Evolutionary conservation across 2,329 filamentous ascomycete species (phyloP), one percentile per base, ranked within the genome.

Genomic region (Colletotrichum lini): DNA sequence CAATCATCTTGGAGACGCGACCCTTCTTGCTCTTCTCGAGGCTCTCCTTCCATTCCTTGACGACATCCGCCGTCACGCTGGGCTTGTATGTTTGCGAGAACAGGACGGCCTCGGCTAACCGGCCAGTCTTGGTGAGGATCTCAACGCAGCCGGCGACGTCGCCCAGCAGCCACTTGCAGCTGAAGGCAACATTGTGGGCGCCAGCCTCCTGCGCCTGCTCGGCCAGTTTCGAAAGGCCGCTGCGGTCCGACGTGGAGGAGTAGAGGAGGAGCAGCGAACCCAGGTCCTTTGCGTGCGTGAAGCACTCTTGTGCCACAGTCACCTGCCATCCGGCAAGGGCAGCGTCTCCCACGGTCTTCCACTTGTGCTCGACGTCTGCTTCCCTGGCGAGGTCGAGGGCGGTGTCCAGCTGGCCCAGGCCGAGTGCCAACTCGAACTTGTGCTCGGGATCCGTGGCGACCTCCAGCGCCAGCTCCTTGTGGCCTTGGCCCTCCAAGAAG

Each of bases 61-160:
- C 94, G 0, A 95, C 86, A 1, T 86, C 88, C 1, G 87, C 84
- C 16, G 94, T 90, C 38, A 91, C 81, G 73, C 92, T 95, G 0
- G 96, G 96, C 84, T 95, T 96, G 83, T 98, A 99, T 3, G 96
- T 99, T 83, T 98, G 96, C 5, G 94, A 91, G 80, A 98, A 97
- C 38, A 99, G 87, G 0, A 95, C 95, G 0, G 96, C 94, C 82
- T 99, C 96, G 0, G 95, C 92, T 45, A 91, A 84, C 56, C 96
- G 89, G 75, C 92, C 92, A 0, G 96, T 98, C 80, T 92, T 91
- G 58, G 90, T 87, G 13, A 99, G 89, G 8, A 97, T 88, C 67
- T 94, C 90, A 26, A 96, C 90, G 78, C 95, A 98, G 23, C 89
- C 93, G 38, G 94, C 90, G 0, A 98, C 85, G 77, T 98, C 94